phyloP scores from a whole-genome alignment of 2,329 filamentous ascomycete species.

The Phaeosphaeria sp. region DNA sequence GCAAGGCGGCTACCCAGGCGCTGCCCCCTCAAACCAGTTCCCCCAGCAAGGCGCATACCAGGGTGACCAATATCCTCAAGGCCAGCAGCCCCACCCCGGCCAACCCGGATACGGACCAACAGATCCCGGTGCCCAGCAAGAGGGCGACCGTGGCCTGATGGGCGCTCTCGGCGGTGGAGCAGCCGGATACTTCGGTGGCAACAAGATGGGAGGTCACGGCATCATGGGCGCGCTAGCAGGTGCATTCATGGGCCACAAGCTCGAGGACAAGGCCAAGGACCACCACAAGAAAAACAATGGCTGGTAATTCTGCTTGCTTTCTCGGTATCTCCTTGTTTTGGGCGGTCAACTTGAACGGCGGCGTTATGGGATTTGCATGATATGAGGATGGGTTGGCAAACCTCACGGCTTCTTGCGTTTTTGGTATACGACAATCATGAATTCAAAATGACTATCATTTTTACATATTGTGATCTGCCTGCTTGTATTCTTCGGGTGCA shows the following conservation, averaged over 20 bases:
- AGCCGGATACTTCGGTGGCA: slow-evolving; percentile 63
- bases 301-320: slow-evolving; percentile 13
- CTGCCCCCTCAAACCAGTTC: slow-evolving; percentile 44
- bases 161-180: slow-evolving; percentile 64
- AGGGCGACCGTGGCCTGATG: slow-evolving; percentile 64
- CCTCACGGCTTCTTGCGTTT: background rate
- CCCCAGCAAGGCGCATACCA: slow-evolving; percentile 52
- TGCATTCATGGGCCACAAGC: slow-evolving; percentile 62
- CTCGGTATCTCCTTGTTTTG: background rate
- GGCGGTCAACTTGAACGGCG: background rate
- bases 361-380: background rate
- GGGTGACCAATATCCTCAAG: slow-evolving; percentile 47
- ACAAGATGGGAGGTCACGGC: slow-evolving; percentile 62
- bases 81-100: slow-evolving; percentile 33
- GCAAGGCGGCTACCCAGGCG: slow-evolving; percentile 35
- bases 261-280: slow-evolving; percentile 62
- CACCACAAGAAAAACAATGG: slow-evolving; percentile 30
- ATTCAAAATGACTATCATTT: background rate
- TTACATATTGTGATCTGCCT: background rate
- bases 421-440: background rate
- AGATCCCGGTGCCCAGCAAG: slow-evolving; percentile 54
- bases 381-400: background rate
- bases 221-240: slow-evolving; percentile 65
- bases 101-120: slow-evolving; percentile 52
- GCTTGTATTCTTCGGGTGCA: no score